These are phyloP conservation scores for Guadua angustifolia DNA, from an alignment of 176 grass and related monocot species.

Conservation along the genomic window DNA sequence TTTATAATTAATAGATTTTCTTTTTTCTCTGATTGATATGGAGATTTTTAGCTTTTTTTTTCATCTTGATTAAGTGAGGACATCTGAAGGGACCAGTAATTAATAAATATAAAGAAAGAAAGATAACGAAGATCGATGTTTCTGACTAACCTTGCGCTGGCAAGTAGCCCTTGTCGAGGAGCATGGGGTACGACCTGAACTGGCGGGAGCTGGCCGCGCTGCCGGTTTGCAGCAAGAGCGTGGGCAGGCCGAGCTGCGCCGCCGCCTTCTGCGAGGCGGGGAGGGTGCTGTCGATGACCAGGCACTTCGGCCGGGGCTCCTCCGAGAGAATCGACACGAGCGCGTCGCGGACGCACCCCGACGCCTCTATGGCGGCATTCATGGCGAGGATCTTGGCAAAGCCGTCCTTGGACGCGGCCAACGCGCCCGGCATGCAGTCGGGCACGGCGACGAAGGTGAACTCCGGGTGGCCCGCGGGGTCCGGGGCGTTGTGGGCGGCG, in stretches of 20 bases:
- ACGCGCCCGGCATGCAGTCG: neutral
- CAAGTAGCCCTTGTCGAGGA: constrained; percentile 41
- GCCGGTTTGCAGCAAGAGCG: constrained; percentile 38
- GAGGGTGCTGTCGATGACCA: constrained; percentile 31
- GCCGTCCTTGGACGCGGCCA: neutral
- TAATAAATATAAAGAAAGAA: too few species aligned
- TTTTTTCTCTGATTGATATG: too few species aligned
- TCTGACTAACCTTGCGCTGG: constrained; percentile 5
- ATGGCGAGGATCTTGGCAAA: constrained; percentile 31
- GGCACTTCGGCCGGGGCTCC: neutral
- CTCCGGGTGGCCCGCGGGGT: constrained; percentile 2
- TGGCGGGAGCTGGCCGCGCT: neutral
- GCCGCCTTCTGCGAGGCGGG: neutral
- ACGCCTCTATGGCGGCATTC: constrained; percentile 33
- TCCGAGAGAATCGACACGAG: neutral
- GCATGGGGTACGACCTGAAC: constrained; percentile 38
- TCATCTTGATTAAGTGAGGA: too few species aligned
- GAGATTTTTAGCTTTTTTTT: too few species aligned
- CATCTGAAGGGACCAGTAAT: too few species aligned
- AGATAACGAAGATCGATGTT: too few species aligned
- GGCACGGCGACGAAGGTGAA: constrained; percentile 28
- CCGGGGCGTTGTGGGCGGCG: constrained; percentile 38
- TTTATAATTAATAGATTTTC: too few species aligned
- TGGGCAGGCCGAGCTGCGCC: neutral
- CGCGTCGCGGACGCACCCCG: constrained; percentile 12